Percentiles rank a stretch among this genome's conserved stretches.
Evolutionary conservation across 2,329 filamentous ascomycete genomes (phyloP).

Genomic region (Sclerotinia borealis): DNA sequence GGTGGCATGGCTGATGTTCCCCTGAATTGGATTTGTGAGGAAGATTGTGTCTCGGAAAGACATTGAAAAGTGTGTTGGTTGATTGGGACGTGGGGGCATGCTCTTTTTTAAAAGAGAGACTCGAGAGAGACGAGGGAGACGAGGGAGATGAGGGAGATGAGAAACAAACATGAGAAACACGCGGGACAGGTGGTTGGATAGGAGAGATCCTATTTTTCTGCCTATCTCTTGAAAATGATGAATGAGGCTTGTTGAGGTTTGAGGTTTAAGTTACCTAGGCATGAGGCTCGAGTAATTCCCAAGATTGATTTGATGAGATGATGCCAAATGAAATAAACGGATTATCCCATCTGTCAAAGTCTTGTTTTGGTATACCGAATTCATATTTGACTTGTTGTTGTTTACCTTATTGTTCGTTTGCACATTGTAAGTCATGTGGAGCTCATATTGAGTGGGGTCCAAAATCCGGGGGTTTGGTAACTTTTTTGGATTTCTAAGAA

Average conservation of each 20-base stretch:
- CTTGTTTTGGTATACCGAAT: background rate
- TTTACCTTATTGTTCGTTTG: background rate
- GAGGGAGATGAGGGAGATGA: too few species aligned
- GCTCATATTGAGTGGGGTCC: background rate
- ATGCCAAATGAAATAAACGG: too few species aligned
- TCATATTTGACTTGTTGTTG: too few species aligned
- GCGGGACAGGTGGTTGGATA: background rate
- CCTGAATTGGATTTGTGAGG: background rate
- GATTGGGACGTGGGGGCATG: background rate
- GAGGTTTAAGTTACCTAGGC: too few species aligned
- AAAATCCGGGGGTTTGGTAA: constrained; percentile 8
- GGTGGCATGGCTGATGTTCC: background rate
- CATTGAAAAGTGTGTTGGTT: background rate
- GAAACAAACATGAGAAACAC: too few species aligned
- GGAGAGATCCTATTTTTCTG: background rate
- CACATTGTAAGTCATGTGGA: constrained; percentile 7
- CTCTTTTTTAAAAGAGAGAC: background rate
- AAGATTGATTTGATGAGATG: background rate
- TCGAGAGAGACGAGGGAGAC: background rate
- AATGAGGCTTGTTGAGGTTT: background rate
- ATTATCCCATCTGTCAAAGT: background rate
- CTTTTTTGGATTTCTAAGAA: background rate
- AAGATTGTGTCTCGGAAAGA: too few species aligned
- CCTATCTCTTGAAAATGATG: background rate
- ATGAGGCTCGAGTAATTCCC: background rate